Percentiles rank a stretch among this genome's conserved stretches.
Conservation (phyloP, 345 rosid species). For the Eucalyptus albens region DNA sequence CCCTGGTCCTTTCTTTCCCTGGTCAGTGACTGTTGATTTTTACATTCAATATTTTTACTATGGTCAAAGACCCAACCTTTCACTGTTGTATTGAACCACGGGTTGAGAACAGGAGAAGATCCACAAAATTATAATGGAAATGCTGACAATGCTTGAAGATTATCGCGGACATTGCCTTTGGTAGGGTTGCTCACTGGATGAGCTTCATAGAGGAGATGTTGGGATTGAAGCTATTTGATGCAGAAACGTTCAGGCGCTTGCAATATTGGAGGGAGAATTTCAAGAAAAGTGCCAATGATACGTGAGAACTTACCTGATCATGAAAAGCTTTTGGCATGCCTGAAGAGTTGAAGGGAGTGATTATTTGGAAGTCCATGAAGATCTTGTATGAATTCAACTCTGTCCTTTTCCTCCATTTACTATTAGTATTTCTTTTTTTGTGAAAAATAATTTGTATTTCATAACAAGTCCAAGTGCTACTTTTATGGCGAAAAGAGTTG, state of each 20-base stretch:
- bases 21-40: background rate
- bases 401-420: background rate
- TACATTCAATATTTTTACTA: background rate
- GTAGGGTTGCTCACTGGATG: background rate
- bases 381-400: background rate
- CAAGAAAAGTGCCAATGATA: background rate
- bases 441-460: background rate
- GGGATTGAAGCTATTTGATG: background rate
- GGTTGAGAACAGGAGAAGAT: slow-evolving; percentile 5
- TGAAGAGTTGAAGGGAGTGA: background rate
- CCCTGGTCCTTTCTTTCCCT: background rate
- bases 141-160: background rate
- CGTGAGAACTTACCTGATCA: slow-evolving; percentile 4
- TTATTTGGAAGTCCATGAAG: background rate
- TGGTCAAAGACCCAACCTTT: background rate
- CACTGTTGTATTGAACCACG: background rate
- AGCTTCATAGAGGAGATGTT: background rate
- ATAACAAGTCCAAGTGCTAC: background rate
- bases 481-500: background rate
- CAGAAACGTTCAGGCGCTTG: background rate
- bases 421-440: background rate
- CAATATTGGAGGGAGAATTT: background rate
- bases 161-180: slow-evolving; percentile 1
- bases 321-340: background rate
- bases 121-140: background rate